Conservation (phyloP, 2,329 filamentous ascomycete genomes). For the Lecanoromycetidae sp. region DNA sequence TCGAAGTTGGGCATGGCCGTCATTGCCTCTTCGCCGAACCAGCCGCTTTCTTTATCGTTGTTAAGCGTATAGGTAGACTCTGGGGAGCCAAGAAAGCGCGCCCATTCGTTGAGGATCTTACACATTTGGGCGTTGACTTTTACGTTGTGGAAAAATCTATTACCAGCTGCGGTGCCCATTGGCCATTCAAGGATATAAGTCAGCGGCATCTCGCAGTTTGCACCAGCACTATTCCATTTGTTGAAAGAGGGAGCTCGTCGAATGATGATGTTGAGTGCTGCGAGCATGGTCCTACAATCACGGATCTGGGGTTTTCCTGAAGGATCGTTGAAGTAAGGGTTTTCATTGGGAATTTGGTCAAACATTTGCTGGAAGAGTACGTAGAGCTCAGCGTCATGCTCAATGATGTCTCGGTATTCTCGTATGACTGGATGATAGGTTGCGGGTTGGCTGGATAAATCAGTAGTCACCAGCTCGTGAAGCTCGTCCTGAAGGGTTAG, state of each 20-base stretch:
- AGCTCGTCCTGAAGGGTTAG: background rate
- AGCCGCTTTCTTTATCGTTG: constrained; percentile 7
- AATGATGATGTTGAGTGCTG: constrained; percentile 48
- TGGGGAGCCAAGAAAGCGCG: constrained; percentile 20
- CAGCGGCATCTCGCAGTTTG: constrained; percentile 44
- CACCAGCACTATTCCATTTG: constrained; percentile 25
- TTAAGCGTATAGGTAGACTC: constrained; percentile 29
- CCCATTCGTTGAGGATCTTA: constrained; percentile 42
- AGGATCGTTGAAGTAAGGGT: constrained; percentile 49
- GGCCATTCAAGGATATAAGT: constrained; percentile 48
- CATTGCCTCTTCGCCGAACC: background rate
- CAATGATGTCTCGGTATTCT: background rate
- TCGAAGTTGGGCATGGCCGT: background rate
- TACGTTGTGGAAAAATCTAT: constrained; percentile 41
- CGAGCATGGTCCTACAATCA: constrained; percentile 55
- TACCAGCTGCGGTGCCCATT: constrained; percentile 44
- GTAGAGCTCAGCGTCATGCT: background rate
- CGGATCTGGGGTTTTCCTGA: constrained; percentile 51
- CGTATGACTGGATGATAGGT: background rate
- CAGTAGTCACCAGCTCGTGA: background rate
- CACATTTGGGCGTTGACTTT: constrained; percentile 42
- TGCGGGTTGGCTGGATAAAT: background rate
- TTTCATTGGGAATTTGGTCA: constrained; percentile 49
- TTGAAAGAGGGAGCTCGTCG: constrained; percentile 25
- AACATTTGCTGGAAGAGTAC: constrained; percentile 43